These are phyloP conservation scores for Lyophyllum semitale DNA, from an alignment of 768 basidiomycete species.

Conservation along the genomic window DNA sequence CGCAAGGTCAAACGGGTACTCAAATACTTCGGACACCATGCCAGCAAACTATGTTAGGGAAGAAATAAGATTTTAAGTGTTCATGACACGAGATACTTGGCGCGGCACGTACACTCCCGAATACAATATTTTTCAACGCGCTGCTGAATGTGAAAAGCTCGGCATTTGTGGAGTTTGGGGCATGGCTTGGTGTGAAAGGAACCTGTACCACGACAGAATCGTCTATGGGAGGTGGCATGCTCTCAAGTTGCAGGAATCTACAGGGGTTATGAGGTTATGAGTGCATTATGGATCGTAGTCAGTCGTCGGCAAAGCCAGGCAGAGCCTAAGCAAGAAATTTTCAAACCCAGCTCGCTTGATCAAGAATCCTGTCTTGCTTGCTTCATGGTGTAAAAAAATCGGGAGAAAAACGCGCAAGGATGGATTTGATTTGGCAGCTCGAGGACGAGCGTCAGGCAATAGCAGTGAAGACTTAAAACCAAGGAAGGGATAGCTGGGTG, in stretches of 20 bases:
- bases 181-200: background rate
- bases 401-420: too few relatives aligned
- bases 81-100: background rate
- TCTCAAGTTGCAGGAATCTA: background rate
- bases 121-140: conserved; percentile 47
- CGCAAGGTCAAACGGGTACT: conserved; percentile 91
- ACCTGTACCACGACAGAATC: conserved; percentile 11
- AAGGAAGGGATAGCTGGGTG: too few relatives aligned
- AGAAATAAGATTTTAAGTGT: background rate
- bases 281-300: conserved; percentile 1
- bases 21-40: conserved; percentile 84
- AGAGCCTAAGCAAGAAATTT: conserved; percentile 1
- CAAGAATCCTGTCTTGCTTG: too few relatives aligned
- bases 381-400: too few relatives aligned
- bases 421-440: too few relatives aligned
- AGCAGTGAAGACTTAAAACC: too few relatives aligned
- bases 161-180: conserved; percentile 1
- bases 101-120: conserved; percentile 43
- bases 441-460: too few relatives aligned
- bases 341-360: background rate
- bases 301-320: background rate
- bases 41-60: conserved; percentile 66
- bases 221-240: conserved; percentile 16
- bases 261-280: background rate
- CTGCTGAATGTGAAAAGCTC: conserved; percentile 14